Evolutionary conservation across 2,329 filamentous ascomycete genomes (phyloP).

Genomic region (Penicillium sclerotigenum): DNA sequence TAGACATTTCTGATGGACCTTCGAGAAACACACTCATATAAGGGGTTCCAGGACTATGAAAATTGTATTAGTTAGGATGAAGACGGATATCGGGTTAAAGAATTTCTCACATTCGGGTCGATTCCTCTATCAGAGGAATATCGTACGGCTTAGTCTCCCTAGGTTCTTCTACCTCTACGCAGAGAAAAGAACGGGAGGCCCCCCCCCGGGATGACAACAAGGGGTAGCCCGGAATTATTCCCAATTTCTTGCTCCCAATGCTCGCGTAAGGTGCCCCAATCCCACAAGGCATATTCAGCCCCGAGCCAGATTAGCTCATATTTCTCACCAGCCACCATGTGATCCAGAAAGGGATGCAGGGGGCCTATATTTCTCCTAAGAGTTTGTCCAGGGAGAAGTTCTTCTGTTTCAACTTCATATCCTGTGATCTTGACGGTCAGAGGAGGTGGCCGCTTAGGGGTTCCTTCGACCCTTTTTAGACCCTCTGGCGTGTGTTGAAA

Average conservation of each 20-base stretch:
- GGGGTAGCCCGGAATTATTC: neutral
- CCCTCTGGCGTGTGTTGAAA: conserved; percentile 5
- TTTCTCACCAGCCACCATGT: conserved; percentile 7
- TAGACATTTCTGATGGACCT: conserved; percentile 1
- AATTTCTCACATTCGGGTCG: neutral
- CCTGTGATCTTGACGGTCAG: conserved; percentile 1
- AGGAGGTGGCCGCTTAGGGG: neutral
- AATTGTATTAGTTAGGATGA: neutral
- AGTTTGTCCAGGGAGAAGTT: conserved; percentile 5
- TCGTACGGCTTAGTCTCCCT: neutral
- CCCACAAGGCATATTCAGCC: conserved; percentile 12
- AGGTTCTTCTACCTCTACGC: neutral
- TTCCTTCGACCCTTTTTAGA: conserved; percentile 3
- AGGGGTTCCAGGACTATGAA: neutral
- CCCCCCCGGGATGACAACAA: conserved; percentile 3
- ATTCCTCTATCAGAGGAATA: neutral
- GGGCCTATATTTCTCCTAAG: neutral
- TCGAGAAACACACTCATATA: conserved; percentile 1
- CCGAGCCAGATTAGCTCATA: conserved; percentile 10
- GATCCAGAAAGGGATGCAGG: neutral
- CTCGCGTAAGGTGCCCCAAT: conserved; percentile 9
- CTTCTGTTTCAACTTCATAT: conserved; percentile 3
- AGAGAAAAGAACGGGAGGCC: neutral
- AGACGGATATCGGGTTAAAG: neutral
- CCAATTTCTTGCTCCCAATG: conserved; percentile 7